A percentile compares a stretch with the other conserved stretches of the same genome.
Evolutionary conservation across 2,329 filamentous ascomycete genomes (phyloP).

Genomic region (Pseudogymnoascus sp.): DNA sequence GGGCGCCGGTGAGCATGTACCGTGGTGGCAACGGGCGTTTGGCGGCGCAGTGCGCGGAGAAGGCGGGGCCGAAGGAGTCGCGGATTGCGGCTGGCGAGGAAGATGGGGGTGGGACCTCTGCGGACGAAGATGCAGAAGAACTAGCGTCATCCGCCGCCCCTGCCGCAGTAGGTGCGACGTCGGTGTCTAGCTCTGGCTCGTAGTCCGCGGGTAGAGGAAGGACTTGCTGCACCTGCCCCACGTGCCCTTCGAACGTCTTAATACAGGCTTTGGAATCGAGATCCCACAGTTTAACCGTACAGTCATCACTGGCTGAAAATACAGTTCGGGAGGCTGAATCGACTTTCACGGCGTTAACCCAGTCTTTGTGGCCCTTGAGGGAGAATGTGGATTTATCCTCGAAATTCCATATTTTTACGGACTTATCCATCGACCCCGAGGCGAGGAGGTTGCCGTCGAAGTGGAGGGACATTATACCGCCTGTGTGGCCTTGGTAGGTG

Average conservation of each 20-base stretch:
- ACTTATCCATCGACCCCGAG: slow-evolving; percentile 82
- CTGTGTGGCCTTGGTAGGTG: slow-evolving; percentile 69
- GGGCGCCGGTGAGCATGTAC: slow-evolving; percentile 87
- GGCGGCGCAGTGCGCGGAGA: slow-evolving; percentile 54
- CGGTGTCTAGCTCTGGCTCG: slow-evolving; percentile 65
- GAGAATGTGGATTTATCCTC: slow-evolving; percentile 72
- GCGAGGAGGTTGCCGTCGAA: slow-evolving; percentile 79
- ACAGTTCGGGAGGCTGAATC: slow-evolving; percentile 76
- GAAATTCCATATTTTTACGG: slow-evolving; percentile 89
- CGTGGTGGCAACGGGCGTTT: slow-evolving; percentile 67
- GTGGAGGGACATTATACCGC: slow-evolving; percentile 79
- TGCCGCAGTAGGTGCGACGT: slow-evolving; percentile 18
- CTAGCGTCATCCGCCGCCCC: slow-evolving; percentile 48
- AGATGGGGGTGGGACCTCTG: neutral
- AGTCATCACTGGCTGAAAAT: slow-evolving; percentile 89
- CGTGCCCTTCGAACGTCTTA: slow-evolving; percentile 73
- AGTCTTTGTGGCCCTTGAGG: slow-evolving; percentile 79
- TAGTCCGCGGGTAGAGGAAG: slow-evolving; percentile 78
- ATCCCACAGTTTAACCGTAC: slow-evolving; percentile 87
- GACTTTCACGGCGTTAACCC: slow-evolving; percentile 93
- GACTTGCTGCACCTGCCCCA: slow-evolving; percentile 91
- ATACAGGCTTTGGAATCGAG: slow-evolving; percentile 77
- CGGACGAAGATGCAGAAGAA: slow-evolving; percentile 22
- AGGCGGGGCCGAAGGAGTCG: slow-evolving; percentile 34
- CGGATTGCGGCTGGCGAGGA: slow-evolving; percentile 16